Conservation (phyloP, 73 alveolate genomes). For the Diophrys sp. region DNA sequence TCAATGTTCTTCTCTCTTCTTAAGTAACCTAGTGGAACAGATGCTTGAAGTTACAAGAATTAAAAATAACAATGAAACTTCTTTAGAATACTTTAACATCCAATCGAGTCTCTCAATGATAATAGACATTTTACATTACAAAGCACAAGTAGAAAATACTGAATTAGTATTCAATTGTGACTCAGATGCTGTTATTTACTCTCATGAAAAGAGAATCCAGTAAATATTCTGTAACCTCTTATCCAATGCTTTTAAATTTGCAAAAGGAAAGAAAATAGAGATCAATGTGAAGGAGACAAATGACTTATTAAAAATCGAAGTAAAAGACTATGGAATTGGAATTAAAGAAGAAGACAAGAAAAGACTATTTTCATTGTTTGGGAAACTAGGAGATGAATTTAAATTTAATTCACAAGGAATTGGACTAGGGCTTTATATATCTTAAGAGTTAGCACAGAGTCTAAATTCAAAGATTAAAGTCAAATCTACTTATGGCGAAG, state of each 20-base stretch:
- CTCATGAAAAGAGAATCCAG: neutral
- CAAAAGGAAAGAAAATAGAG: neutral
- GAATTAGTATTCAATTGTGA: neutral
- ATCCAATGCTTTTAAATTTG: neutral
- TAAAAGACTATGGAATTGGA: neutral
- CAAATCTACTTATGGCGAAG: neutral
- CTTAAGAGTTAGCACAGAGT: neutral
- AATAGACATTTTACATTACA: neutral
- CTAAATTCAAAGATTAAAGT: no score
- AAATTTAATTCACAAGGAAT: neutral
- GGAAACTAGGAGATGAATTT: neutral
- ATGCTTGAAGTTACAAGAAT: neutral
- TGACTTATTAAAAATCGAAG: neutral
- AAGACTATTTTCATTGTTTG: neutral
- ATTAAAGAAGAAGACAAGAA: neutral
- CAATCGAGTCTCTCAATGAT: no score
- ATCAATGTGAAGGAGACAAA: neutral
- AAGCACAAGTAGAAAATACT: neutral
- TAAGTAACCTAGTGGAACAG: neutral
- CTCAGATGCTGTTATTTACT: neutral
- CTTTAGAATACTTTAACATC: neutral
- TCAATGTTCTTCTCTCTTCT: neutral
- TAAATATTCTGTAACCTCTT: neutral
- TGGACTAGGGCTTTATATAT: neutral
- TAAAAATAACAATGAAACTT: neutral